Evolutionary conservation across 345 rosid genomes (phyloP).

Genomic region (Lepidium sativum): DNA sequence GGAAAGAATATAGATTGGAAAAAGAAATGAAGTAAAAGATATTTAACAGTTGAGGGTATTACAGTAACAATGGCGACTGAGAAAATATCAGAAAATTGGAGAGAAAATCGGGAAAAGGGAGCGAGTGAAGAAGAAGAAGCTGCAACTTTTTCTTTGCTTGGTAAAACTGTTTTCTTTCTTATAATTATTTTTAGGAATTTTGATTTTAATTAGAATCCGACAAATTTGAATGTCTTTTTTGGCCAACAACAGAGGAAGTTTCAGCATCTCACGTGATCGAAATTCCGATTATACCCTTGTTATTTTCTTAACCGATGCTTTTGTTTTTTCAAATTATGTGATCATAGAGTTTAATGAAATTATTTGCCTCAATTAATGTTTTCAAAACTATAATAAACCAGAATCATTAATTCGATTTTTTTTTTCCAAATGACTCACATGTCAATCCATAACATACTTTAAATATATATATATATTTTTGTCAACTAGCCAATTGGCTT

Average conservation of each 20-base stretch:
- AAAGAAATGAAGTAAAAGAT: not conserved
- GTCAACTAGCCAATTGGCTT: no score
- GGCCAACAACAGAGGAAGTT: conserved; percentile 16
- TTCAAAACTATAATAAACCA: not conserved
- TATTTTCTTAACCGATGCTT: conserved; percentile 4
- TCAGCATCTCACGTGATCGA: conserved; percentile 5
- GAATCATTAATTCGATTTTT: not conserved
- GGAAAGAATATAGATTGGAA: not conserved
- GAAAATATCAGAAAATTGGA: conserved; percentile 2
- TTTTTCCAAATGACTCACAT: not conserved
- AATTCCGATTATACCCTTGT: conserved; percentile 1
- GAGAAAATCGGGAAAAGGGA: not conserved
- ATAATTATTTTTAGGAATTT: not conserved
- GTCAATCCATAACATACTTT: no score
- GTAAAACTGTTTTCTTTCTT: conserved; percentile 24
- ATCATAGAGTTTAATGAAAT: conserved; percentile 8
- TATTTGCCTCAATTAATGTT: conserved; percentile 7
- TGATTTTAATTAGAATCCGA: conserved; percentile 9
- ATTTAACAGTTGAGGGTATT: not conserved
- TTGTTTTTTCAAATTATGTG: conserved; percentile 6
- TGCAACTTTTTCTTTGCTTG: conserved; percentile 12
- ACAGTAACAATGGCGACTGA: conserved; percentile 17
- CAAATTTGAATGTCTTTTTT: conserved; percentile 23
- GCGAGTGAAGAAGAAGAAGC: not conserved
- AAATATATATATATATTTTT: no score